Evolutionary conservation across 1,139 yeast genomes (phyloP), one percentile per base, ranked within the genome.

Genomic region (Magnusiomyces suaveolens): DNA sequence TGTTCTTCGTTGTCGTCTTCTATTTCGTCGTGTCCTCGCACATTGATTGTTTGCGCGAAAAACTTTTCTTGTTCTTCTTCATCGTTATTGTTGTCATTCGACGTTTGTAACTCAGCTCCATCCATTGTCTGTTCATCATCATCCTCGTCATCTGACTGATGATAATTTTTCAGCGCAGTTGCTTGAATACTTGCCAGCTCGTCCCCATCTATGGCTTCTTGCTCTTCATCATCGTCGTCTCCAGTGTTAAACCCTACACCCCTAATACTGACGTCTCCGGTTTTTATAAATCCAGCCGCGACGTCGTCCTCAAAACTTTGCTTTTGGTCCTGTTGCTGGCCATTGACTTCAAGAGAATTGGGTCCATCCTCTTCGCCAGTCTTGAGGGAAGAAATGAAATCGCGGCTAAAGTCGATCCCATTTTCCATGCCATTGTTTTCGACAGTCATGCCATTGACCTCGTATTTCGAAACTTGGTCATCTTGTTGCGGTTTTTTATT

Each of bases 141-240:
- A 46, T 51, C 56, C 50, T 54, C 52, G 47, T 52, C 53, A 24
- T 48, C 44, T n/a, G 33, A 29, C 12, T 29, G 33, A 29, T 29
- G 33, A 29, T 29, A 29, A 29, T 29, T 29, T 29, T 29, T 29
- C 33, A 29, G 12, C 12, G 33, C 33, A 29, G 33, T 29, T 6
- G 33, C 33, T 29, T 29, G 33, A 29, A 29, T 29, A 29, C 33
- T 6, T 12, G 33, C 33, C 33, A 29, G 12, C 12, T 29, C 33
- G 12, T 29, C 33, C 10, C 12, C 33, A 29, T 12, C 33, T 6
- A 29, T 29, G 6, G 33, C 33, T 29, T 29, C 33, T 12, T 29
- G 33, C 12, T 29, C 33, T 29, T 29, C 33, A 29, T 29, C 33
- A 29, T 29, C 33, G 33, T 29, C 33, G 33, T 29, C 33, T 29